Conservation (phyloP, 2,329 filamentous ascomycete species). For the Ophiobolus disseminans region DNA sequence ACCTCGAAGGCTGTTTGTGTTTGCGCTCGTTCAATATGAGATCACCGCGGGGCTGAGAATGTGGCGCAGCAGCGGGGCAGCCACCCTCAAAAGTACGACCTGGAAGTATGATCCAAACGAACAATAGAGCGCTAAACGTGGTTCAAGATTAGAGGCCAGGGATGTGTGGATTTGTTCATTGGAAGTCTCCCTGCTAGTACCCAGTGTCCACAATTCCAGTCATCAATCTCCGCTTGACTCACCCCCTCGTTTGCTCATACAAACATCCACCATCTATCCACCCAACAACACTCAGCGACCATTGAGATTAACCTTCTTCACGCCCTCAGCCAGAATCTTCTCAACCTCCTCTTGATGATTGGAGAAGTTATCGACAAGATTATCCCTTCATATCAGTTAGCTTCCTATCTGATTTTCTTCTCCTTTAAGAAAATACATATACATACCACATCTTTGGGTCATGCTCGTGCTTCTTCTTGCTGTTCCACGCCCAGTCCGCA, state of each 20-base stretch:
- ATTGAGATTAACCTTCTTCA: constrained; percentile 27
- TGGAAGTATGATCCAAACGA: no score
- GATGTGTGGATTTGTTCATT: no score
- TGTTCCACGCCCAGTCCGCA: constrained; percentile 46
- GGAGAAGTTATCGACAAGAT: constrained; percentile 61
- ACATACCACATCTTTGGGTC: constrained; percentile 55
- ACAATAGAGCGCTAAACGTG: not conserved
- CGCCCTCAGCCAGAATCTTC: constrained; percentile 49
- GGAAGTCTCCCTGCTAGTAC: no score
- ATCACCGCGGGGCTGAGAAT: constrained; percentile 2
- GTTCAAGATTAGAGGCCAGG: no score
- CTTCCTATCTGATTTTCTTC: not conserved
- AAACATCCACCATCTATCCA: not conserved
- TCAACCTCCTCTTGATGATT: constrained; percentile 57
- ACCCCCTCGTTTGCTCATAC: no score
- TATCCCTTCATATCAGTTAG: constrained; percentile 46
- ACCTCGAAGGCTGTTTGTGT: constrained; percentile 12
- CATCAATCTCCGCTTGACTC: no score
- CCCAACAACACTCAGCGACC: not conserved
- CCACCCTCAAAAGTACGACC: no score
- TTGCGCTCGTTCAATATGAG: constrained; percentile 1
- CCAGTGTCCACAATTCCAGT: no score
- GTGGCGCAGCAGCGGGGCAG: constrained; percentile 9
- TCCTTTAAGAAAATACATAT: not conserved
- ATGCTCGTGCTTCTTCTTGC: constrained; percentile 57